Conservation (phyloP, 352 stramenopile genomes). For the Phytophthora vignae region DNA sequence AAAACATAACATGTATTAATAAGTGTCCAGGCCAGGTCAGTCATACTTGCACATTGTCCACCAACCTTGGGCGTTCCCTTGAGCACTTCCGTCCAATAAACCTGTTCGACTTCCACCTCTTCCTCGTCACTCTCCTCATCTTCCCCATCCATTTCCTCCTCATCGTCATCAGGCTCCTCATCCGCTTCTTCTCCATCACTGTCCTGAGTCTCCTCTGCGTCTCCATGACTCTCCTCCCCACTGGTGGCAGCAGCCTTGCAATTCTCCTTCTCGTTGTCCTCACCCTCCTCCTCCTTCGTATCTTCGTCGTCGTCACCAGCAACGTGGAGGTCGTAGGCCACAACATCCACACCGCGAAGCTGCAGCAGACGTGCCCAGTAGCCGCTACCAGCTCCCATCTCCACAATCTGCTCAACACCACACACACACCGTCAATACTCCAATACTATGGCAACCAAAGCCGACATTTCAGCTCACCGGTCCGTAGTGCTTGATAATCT, state of each 20-base stretch:
- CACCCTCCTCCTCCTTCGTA: constrained; percentile 20
- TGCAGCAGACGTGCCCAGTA: constrained; percentile 89
- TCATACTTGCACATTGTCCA: background rate
- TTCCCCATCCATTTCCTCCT: constrained; percentile 23
- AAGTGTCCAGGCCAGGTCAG: background rate
- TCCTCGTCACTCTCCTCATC: constrained; percentile 43
- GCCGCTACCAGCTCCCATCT: constrained; percentile 92
- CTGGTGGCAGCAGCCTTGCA: constrained; percentile 38
- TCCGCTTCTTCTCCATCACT: constrained; percentile 40
- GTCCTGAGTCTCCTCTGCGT: constrained; percentile 36
- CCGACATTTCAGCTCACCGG: constrained; percentile 47
- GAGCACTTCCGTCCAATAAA: constrained; percentile 86
- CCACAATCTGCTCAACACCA: constrained; percentile 73
- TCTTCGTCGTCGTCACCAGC: constrained; percentile 58
- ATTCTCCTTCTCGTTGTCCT: constrained; percentile 27
- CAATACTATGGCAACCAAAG: background rate
- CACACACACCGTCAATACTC: constrained; percentile 11
- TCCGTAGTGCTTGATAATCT: constrained; percentile 92
- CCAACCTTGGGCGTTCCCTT: constrained; percentile 77
- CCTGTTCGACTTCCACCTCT: constrained; percentile 82
- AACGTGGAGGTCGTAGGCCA: constrained; percentile 89
- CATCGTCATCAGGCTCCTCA: constrained; percentile 34
- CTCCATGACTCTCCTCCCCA: constrained; percentile 41
- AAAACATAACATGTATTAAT: background rate
- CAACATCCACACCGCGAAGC: constrained; percentile 80